A percentile compares a stretch with the other conserved stretches of the same genome.
Evolutionary conservation across 2,329 filamentous ascomycete species (phyloP).

Genomic region (Penicillium sp.): DNA sequence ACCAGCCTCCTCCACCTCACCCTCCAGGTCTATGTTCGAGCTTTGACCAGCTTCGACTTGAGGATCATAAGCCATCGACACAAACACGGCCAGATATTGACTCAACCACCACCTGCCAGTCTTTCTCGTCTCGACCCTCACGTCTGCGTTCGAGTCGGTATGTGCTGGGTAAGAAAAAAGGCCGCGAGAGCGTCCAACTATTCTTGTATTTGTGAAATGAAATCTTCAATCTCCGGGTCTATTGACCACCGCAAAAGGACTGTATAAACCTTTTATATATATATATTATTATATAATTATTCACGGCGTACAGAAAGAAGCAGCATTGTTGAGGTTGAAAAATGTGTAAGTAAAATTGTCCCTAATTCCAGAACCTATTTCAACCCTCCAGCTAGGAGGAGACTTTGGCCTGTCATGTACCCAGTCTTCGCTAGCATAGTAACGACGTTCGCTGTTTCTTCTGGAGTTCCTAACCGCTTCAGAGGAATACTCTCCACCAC

Average conservation of each 20-base stretch:
- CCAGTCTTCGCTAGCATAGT: slow-evolving; percentile 61
- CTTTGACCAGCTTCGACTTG: no score
- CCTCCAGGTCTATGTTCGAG: no score
- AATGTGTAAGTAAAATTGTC: not conserved
- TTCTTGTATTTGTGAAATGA: no score
- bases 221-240: not conserved
- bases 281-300: not conserved
- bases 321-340: not conserved
- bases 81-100: no score
- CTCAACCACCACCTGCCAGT: no score
- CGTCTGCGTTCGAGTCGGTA: no score
- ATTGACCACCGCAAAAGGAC: not conserved
- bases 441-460: slow-evolving; percentile 62
- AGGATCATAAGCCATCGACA: no score
- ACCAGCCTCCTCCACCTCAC: no score
- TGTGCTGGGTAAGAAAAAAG: no score
- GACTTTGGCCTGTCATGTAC: slow-evolving; percentile 59
- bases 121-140: no score
- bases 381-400: slow-evolving; percentile 54
- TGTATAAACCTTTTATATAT: no score
- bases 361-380: slow-evolving; percentile 35
- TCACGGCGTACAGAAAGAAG: not conserved
- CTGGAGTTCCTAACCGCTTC: slow-evolving; percentile 56
- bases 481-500: slow-evolving; percentile 62
- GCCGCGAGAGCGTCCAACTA: no score